phyloP scores from a whole-genome alignment of 1,139 yeast genomes.

The Candida neerlandica region DNA sequence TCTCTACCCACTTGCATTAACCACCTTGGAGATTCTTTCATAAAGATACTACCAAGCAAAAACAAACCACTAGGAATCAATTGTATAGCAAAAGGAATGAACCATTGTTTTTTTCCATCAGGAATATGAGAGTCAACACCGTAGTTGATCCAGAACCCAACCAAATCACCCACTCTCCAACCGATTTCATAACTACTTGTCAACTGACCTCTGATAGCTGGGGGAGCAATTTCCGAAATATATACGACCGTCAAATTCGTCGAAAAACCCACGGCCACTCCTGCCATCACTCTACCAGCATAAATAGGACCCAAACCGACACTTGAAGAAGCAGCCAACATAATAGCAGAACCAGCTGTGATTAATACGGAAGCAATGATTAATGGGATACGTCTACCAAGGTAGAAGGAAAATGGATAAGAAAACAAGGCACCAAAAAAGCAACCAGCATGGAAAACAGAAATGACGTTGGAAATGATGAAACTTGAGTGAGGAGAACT shows the following conservation, averaged over 20 bases:
- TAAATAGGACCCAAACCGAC: slow-evolving; percentile 43
- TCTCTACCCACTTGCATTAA: slow-evolving; percentile 36
- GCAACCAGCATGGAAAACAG: slow-evolving; percentile 48
- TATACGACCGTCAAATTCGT: slow-evolving; percentile 47
- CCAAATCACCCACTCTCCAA: slow-evolving; percentile 47
- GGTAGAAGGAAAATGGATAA: slow-evolving; percentile 40
- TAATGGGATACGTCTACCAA: slow-evolving; percentile 39
- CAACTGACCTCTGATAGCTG: slow-evolving; percentile 43
- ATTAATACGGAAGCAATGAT: slow-evolving; percentile 36
- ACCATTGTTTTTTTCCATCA: slow-evolving; percentile 38
- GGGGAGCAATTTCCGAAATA: slow-evolving; percentile 43
- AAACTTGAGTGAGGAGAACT: slow-evolving; percentile 24
- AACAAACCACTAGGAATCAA: slow-evolving; percentile 45
- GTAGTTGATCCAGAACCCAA: slow-evolving; percentile 48
- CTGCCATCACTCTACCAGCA: slow-evolving; percentile 45
- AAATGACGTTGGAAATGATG: slow-evolving; percentile 39
- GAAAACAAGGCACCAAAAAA: slow-evolving; percentile 47
- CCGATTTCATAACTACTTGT: slow-evolving; percentile 45
- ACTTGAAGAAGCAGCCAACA: slow-evolving; percentile 36
- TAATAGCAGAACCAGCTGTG: slow-evolving; percentile 42
- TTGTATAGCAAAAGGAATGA: slow-evolving; percentile 47
- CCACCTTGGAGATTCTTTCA: slow-evolving; percentile 48
- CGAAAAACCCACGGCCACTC: slow-evolving; percentile 43
- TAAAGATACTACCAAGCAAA: slow-evolving; percentile 35
- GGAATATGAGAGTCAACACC: slow-evolving; percentile 38